phyloP scores from a whole-genome alignment of 2,329 filamentous ascomycete species.

The Ophiostoma sp. region DNA sequence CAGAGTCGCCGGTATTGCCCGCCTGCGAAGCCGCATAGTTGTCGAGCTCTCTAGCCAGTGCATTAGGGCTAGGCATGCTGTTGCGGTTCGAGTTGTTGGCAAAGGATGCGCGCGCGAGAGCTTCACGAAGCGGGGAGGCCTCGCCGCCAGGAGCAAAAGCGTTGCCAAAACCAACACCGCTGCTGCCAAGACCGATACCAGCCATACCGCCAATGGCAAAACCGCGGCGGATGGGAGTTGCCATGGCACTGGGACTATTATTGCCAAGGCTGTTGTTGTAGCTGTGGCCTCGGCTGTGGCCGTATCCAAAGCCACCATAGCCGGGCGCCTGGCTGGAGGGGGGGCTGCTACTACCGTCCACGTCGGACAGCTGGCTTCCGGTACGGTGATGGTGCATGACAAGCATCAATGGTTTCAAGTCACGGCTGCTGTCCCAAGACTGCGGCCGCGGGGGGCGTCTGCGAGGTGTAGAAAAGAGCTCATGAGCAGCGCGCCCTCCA shows the following conservation, averaged over 20 bases:
- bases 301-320: conserved; percentile 6
- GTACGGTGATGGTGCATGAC: conserved; percentile 52
- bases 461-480: conserved; percentile 29
- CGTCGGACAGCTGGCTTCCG: conserved; percentile 28
- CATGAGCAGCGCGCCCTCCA: neutral
- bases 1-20: neutral
- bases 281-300: conserved; percentile 4
- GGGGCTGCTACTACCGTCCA: conserved; percentile 16
- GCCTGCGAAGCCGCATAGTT: conserved; percentile 18
- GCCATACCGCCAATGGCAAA: conserved; percentile 17
- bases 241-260: conserved; percentile 9
- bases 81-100: conserved; percentile 22
- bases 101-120: conserved; percentile 24
- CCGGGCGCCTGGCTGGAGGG: conserved; percentile 25
- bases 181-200: conserved; percentile 10
- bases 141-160: conserved; percentile 29
- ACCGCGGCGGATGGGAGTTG: conserved; percentile 21
- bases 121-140: conserved; percentile 27
- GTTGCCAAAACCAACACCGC: conserved; percentile 4
- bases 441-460: conserved; percentile 47
- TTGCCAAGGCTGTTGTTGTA: conserved; percentile 3
- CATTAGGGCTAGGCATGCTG: conserved; percentile 26
- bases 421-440: conserved; percentile 59
- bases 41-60: conserved; percentile 21
- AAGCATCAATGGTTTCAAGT: conserved; percentile 77